phyloP scores from a whole-genome alignment of 106 monocot genomes.

The Gastrodia elata region DNA sequence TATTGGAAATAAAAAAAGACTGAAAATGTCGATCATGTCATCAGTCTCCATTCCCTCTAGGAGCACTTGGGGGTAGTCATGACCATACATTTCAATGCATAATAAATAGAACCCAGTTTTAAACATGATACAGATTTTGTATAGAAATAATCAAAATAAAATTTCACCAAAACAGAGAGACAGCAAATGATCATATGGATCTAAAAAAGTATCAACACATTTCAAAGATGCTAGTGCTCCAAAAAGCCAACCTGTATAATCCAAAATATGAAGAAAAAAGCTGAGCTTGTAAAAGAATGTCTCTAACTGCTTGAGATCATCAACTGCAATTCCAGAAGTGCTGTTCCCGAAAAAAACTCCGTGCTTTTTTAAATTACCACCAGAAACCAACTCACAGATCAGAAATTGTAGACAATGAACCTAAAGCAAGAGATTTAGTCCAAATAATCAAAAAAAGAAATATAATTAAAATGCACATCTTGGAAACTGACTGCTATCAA shows the following conservation, averaged over 20 bases:
- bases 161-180: not conserved
- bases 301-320: conserved; percentile 92
- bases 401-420: conserved; percentile 96
- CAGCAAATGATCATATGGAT: no score
- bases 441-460: not conserved
- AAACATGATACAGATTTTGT: no score
- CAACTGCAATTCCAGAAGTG: conserved; percentile 74
- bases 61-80: no score
- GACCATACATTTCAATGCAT: no score
- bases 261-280: conserved; percentile 96
- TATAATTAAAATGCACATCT: not conserved
- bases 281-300: conserved; percentile 98
- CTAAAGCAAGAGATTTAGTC: conserved; percentile 27
- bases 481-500: not conserved
- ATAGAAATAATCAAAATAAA: no score
- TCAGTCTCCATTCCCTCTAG: no score
- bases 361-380: conserved; percentile 86
- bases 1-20: no score
- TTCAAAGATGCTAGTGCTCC: not conserved
- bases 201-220: not conserved
- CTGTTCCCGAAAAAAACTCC: conserved; percentile 89
- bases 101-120: no score
- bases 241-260: conserved; percentile 66
- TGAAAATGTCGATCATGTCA: no score
- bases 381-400: conserved; percentile 88